phyloP scores from a whole-genome alignment of 441 rosid genomes.

The Aleurites moluccanus region DNA sequence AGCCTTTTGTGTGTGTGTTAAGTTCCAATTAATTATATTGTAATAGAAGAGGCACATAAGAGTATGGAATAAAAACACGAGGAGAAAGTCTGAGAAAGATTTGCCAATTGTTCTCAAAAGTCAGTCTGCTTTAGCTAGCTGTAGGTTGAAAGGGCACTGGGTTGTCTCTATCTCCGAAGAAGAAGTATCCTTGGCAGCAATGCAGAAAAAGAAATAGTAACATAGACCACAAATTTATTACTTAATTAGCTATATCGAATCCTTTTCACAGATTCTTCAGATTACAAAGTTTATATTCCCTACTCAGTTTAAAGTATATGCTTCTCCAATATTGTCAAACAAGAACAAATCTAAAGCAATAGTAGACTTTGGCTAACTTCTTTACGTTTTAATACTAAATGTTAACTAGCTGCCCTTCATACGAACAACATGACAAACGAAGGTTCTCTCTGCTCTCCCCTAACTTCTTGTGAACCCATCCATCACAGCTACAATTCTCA shows the following conservation, averaged over 20 bases:
- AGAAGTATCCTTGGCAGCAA: conserved; percentile 10
- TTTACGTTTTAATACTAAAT: not conserved
- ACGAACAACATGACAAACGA: not conserved
- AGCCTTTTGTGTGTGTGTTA: not conserved
- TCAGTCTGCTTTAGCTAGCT: not conserved
- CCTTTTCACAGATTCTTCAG: conserved; percentile 8
- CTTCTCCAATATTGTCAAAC: not conserved
- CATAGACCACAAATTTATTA: not conserved
- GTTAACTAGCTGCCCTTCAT: not conserved
- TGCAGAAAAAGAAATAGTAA: not conserved
- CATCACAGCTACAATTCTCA: not conserved
- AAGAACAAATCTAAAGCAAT: not conserved
- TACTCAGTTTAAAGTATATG: not conserved
- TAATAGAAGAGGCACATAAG: not conserved
- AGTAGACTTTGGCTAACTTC: conserved; percentile 1
- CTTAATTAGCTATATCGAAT: not conserved
- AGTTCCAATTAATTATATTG: not conserved
- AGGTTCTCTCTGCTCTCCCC: not conserved
- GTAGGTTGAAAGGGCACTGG: not conserved
- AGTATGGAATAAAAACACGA: not conserved
- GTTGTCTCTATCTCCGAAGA: conserved; percentile 17
- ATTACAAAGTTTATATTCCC: conserved; percentile 17
- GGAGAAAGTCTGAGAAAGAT: conserved; percentile 5
- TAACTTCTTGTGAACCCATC: not conserved
- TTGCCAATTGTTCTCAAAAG: not conserved